Evolutionary conservation across 2,329 filamentous ascomycete genomes (phyloP).

Genomic region (Xylogone sp.): DNA sequence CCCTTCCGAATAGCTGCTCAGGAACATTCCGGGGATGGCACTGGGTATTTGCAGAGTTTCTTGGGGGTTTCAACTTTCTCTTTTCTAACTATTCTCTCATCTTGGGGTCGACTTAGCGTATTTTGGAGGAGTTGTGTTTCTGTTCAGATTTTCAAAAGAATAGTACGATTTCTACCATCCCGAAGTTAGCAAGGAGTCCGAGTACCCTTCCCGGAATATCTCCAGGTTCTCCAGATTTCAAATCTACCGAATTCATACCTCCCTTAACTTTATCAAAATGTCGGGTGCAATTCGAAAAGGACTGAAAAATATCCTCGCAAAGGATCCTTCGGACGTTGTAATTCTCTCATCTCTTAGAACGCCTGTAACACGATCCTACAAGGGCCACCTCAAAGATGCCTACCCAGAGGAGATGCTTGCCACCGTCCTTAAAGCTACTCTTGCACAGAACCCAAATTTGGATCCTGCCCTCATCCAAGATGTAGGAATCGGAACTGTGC

Average conservation of each 20-base stretch:
- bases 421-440: slow-evolving; percentile 61
- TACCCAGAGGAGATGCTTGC: slow-evolving; percentile 88
- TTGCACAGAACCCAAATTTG: slow-evolving; percentile 68
- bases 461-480: slow-evolving; percentile 70
- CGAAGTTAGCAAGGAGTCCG: no score
- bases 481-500: slow-evolving; percentile 81
- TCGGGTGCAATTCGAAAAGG: slow-evolving; percentile 51
- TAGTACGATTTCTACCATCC: no score
- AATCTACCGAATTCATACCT: no score
- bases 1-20: neutral
- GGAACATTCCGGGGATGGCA: neutral
- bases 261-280: slow-evolving; percentile 16
- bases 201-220: neutral
- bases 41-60: neutral
- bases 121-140: neutral
- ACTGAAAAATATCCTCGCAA: slow-evolving; percentile 71
- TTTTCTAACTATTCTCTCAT: neutral
- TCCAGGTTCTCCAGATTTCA: no score
- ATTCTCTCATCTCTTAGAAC: slow-evolving; percentile 90
- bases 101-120: neutral
- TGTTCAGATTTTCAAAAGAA: neutral
- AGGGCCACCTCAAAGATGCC: slow-evolving; percentile 79
- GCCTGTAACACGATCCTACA: slow-evolving; percentile 77
- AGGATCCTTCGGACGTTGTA: slow-evolving; percentile 77
- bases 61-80: neutral